Conservation (phyloP, 768 basidiomycete genomes). For the Leccinum boreale region DNA sequence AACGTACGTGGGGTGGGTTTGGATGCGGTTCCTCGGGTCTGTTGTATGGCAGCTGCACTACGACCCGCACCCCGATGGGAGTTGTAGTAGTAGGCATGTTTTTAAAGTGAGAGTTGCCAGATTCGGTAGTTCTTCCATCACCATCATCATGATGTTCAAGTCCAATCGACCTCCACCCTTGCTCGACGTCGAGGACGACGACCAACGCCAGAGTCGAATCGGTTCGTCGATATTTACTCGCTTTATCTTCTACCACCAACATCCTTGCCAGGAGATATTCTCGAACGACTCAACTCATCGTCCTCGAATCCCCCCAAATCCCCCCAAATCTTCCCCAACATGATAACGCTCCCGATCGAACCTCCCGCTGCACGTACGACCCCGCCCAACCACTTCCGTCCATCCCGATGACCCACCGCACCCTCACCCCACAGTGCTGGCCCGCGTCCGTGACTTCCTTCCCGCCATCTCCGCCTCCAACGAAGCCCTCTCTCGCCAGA, state of each 20-base stretch:
- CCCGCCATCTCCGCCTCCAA: constrained; percentile 68
- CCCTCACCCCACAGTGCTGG: constrained; percentile 46
- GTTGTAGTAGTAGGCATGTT: constrained; percentile 6
- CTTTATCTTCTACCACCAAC: background rate
- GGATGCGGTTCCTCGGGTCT: constrained; percentile 63
- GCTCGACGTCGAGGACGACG: constrained; percentile 50
- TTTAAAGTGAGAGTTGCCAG: background rate
- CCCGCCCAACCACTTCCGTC: background rate
- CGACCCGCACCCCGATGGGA: constrained; percentile 54
- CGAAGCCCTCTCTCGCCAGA: constrained; percentile 42
- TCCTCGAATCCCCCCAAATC: constrained; percentile 8
- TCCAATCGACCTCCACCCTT: constrained; percentile 6
- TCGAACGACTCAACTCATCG: constrained; percentile 38
- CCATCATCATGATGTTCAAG: constrained; percentile 12
- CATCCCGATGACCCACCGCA: constrained; percentile 1
- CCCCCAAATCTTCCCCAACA: constrained; percentile 38
- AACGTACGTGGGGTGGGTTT: constrained; percentile 71
- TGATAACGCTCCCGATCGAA: constrained; percentile 23
- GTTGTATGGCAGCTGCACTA: constrained; percentile 77
- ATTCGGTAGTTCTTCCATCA: constrained; percentile 3
- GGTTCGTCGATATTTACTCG: constrained; percentile 25
- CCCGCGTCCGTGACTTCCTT: constrained; percentile 64
- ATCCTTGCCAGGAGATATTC: constrained; percentile 34
- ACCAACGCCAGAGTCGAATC: constrained; percentile 40
- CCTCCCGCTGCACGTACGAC: constrained; percentile 51